phyloP scores from a whole-genome alignment of 225 moss, liverwort and hornwort species.

The Rhytidiadelphus loreus region DNA sequence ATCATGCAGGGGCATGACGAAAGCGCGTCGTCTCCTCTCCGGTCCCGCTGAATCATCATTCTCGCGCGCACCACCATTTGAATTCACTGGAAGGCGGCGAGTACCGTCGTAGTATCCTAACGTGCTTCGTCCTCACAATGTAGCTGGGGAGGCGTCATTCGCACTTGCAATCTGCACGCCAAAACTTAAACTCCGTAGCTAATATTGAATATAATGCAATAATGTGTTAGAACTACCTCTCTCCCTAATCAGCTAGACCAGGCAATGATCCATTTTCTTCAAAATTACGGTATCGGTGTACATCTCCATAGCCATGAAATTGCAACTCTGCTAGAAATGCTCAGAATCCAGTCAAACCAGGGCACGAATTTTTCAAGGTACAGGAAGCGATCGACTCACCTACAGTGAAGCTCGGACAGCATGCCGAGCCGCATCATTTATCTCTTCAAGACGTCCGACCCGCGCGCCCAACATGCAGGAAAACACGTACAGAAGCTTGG shows the following conservation, averaged over 20 bases:
- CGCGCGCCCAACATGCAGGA: not conserved
- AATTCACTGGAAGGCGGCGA: not conserved
- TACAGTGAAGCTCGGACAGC: not conserved
- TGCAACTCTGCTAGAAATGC: not conserved
- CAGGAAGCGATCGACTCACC: not conserved
- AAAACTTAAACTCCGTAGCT: not conserved
- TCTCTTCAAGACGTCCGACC: not conserved
- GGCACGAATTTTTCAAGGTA: not conserved
- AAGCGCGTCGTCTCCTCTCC: not conserved
- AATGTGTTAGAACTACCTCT: not conserved
- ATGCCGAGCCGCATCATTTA: not conserved
- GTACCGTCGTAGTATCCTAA: not conserved
- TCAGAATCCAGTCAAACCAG: not conserved
- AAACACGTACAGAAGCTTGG: not conserved
- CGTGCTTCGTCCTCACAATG: not conserved
- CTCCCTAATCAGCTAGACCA: not conserved
- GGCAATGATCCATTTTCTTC: not conserved
- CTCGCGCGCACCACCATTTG: not conserved
- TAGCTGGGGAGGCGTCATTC: not conserved
- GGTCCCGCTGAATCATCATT: not conserved
- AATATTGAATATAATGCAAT: not conserved
- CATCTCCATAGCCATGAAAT: not conserved
- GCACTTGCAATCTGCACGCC: not conserved
- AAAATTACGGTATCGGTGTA: not conserved
- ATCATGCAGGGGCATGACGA: not conserved